phyloP scores from a whole-genome alignment of 768 basidiomycete species.

The Tephrocybe sp. region DNA sequence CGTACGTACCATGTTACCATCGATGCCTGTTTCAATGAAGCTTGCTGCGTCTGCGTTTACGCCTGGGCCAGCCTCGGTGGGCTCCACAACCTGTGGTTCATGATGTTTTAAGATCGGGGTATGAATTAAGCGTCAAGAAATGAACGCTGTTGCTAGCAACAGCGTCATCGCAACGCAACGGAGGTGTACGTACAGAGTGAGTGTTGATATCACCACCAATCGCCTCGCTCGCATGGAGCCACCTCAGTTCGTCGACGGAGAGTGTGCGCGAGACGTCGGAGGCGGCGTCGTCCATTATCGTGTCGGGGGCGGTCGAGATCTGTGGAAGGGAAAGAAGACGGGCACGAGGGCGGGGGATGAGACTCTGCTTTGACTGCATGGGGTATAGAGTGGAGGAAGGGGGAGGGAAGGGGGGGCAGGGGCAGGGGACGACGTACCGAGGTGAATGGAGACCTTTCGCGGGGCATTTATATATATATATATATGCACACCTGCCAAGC shows the following conservation, averaged over 20 bases:
- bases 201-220: too few species aligned
- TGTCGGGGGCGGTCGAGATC: neutral
- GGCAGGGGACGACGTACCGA: conserved; percentile 11
- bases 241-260: conserved; percentile 47
- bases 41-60: neutral
- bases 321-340: neutral
- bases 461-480: neutral
- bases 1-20: too few species aligned
- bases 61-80: neutral
- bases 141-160: too few species aligned
- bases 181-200: conserved; percentile 10
- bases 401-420: conserved; percentile 11
- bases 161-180: too few species aligned
- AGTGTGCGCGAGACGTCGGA: conserved; percentile 29
- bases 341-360: neutral
- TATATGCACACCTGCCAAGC: neutral
- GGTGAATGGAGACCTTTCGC: conserved; percentile 10
- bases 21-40: neutral
- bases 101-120: too few species aligned
- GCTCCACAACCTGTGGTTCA: neutral
- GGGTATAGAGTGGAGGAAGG: neutral
- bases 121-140: neutral
- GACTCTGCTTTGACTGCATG: neutral
- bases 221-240: conserved; percentile 43
- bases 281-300: conserved; percentile 24